Conservation (phyloP, 2,329 filamentous ascomycete genomes). For the Amauroascus niger region DNA sequence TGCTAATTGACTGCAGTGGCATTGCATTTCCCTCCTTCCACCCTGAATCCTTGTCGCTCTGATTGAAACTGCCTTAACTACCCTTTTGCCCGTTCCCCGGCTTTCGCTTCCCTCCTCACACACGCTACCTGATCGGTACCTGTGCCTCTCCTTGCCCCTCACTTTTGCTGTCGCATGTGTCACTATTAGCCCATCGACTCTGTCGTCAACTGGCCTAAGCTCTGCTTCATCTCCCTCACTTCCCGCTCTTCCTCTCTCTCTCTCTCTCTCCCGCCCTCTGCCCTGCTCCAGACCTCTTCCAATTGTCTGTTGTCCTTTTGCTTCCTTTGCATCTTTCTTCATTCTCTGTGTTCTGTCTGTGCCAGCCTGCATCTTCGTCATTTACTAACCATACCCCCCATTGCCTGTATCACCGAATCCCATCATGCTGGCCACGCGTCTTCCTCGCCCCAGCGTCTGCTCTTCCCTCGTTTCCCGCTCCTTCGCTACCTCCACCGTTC, state of each 20-base stretch:
- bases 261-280: neutral
- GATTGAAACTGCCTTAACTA: slow-evolving; percentile 12
- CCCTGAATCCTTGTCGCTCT: neutral
- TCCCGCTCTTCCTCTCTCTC: neutral
- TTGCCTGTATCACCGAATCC: neutral
- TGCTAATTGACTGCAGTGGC: slow-evolving; percentile 5
- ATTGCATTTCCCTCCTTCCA: neutral
- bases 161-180: slow-evolving; percentile 4
- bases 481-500: slow-evolving; percentile 47
- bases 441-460: slow-evolving; percentile 41
- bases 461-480: slow-evolving; percentile 45
- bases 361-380: neutral
- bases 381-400: neutral
- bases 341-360: neutral
- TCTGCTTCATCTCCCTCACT: neutral
- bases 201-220: slow-evolving; percentile 1
- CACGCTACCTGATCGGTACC: neutral
- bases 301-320: slow-evolving; percentile 1
- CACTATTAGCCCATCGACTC: neutral
- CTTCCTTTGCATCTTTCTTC: neutral
- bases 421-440: slow-evolving; percentile 39
- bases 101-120: neutral
- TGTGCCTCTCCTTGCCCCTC: slow-evolving; percentile 3
- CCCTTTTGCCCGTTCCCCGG: slow-evolving; percentile 7
- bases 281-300: neutral